Base-by-base conservation (phyloP, 2,329 filamentous ascomycete genomes). In the Alternaria brassicae region DNA sequence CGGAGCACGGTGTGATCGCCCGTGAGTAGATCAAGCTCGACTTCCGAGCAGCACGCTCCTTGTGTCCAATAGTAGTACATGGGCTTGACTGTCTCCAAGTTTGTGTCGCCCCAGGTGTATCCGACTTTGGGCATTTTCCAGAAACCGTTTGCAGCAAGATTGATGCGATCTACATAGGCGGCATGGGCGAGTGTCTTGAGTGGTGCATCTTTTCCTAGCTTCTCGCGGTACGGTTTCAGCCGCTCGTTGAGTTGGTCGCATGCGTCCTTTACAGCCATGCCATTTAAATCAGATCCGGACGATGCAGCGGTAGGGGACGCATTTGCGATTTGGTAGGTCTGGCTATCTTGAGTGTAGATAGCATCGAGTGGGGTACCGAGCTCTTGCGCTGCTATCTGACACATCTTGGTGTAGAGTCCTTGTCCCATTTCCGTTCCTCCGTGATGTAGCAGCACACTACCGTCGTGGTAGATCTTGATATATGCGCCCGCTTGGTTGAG, bases 41-140 rank as follows among this genome's bases (percentile, higher is more conserved):
- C 92, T 78, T 97, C 94, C 2, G 92, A 89, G 0, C 90, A 89
- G 0, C 93, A 87, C 3, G 97, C 93, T 53, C 94, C 94, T 79
- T 78, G 75, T 0, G 95, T 98, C 81, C 97, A 98, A 83, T 99
- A 99, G 81, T 94, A 98, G 83, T 93, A 98, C 93, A 98, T 96
- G 75, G 88, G 44, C 61, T 77, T 77, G 6, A 72, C 73, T 0
- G 73, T 77, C 7, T 72, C 68, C 12, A 48, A 44, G 39, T 78
- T 71, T 15, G 67, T 76, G 25, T 75, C 66, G 6, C 88, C 92
- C 94, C 94, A 99, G 0, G 86, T 86, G 72, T 97, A 98, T 1
- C 94, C 95, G 65, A 99, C 96, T 63, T 96, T 92, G 0, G 95
- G 95, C 6, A 95, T 98, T 77, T 94, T 95, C 85, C 97, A 99